Conservation (phyloP, 768 basidiomycete species). For the Roridomyces roridus region DNA sequence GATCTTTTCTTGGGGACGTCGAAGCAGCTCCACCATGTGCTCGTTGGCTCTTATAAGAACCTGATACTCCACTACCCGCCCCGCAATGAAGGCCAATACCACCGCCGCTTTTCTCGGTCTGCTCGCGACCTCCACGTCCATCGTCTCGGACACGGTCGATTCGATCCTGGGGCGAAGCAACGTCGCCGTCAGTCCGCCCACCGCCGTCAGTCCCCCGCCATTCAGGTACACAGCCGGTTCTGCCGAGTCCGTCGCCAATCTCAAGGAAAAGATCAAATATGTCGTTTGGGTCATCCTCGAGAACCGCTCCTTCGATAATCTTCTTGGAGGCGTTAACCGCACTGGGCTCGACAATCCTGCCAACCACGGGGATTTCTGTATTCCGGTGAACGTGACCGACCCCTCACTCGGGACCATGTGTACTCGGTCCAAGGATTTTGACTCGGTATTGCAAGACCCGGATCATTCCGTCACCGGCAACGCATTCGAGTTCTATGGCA, state of each 20-base stretch:
- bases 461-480: slow-evolving; percentile 33
- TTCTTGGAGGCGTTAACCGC: slow-evolving; percentile 31
- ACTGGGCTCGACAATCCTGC: slow-evolving; percentile 27
- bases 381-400: slow-evolving; percentile 27
- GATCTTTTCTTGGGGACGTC: slow-evolving; percentile 10
- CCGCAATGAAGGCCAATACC: slow-evolving; percentile 11
- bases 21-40: slow-evolving; percentile 14
- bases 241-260: slow-evolving; percentile 21
- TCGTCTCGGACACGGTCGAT: slow-evolving; percentile 3
- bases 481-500: slow-evolving; percentile 31
- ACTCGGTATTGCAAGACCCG: slow-evolving; percentile 30
- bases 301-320: slow-evolving; percentile 38
- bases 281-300: slow-evolving; percentile 35
- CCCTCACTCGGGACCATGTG: slow-evolving; percentile 27
- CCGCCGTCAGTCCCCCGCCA: slow-evolving; percentile 3
- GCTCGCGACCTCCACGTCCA: slow-evolving; percentile 21
- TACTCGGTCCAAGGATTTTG: slow-evolving; percentile 25
- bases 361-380: slow-evolving; percentile 30
- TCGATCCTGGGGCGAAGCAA: not conserved
- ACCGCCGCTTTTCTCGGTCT: slow-evolving; percentile 24
- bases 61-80: not conserved
- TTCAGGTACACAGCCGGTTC: slow-evolving; percentile 27
- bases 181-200: not conserved
- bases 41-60: not conserved
- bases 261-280: slow-evolving; percentile 29